Conservation (phyloP, 2,329 filamentous ascomycete genomes). For the Keithomyces neogunnii region DNA sequence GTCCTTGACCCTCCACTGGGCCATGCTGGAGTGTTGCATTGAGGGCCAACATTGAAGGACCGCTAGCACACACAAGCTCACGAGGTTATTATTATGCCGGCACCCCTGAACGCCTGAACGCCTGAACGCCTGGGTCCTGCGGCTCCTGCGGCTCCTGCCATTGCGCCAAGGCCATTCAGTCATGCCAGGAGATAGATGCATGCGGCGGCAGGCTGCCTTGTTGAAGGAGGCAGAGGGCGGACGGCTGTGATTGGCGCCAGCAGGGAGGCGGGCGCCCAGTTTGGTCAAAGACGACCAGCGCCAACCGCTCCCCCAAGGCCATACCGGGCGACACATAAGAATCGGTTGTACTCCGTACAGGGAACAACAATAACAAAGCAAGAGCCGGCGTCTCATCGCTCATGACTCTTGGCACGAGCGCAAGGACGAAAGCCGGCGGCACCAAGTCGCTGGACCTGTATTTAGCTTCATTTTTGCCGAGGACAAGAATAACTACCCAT, state of each 20-base stretch:
- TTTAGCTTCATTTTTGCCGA: too few relatives aligned
- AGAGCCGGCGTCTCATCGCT: too few relatives aligned
- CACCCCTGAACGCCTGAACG: not conserved
- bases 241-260: slow-evolving; percentile 4
- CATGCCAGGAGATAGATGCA: not conserved
- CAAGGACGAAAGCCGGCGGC: too few relatives aligned
- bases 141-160: too few relatives aligned
- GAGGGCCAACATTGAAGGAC: not conserved
- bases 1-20: not conserved
- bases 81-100: slow-evolving; percentile 1
- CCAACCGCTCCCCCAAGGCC: not conserved
- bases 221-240: slow-evolving; percentile 1
- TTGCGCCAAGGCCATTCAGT: too few relatives aligned
- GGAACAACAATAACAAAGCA: too few relatives aligned
- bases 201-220: slow-evolving; percentile 3
- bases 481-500: too few relatives aligned
- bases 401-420: too few relatives aligned
- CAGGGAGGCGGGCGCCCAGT: slow-evolving; percentile 4
- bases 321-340: not conserved
- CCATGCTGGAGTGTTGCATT: slow-evolving; percentile 1
- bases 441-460: too few relatives aligned
- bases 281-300: not conserved
- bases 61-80: not conserved
- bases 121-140: not conserved
- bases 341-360: too few relatives aligned